phyloP scores from a whole-genome alignment of 345 rosid species.

The Leavenworthia alabamica region DNA sequence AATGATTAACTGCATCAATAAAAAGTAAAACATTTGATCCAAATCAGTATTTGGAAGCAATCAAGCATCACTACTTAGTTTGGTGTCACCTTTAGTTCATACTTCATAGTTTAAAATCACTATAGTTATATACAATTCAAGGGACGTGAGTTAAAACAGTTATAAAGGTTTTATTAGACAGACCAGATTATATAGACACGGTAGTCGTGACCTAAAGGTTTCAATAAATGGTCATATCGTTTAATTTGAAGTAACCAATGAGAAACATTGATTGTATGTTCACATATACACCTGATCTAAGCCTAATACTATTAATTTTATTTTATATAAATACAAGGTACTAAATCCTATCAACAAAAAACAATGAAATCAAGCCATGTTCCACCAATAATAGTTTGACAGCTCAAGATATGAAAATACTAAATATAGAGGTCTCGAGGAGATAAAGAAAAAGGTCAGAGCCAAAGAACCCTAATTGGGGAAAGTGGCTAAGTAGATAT shows the following conservation, averaged over 20 bases:
- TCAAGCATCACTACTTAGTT: too few species aligned
- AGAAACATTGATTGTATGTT: neutral
- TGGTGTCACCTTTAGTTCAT: too few species aligned
- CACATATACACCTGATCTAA: neutral
- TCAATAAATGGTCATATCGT: too few species aligned
- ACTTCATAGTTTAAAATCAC: too few species aligned
- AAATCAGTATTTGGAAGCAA: too few species aligned
- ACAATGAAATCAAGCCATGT: conserved; percentile 8
- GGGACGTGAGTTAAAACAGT: too few species aligned
- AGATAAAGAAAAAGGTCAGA: neutral
- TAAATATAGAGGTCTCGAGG: neutral
- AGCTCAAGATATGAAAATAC: neutral
- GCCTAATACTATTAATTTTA: neutral
- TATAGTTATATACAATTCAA: too few species aligned
- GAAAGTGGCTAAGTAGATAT: neutral
- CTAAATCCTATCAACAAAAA: neutral
- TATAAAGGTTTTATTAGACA: too few species aligned
- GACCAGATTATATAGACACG: too few species aligned
- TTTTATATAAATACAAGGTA: neutral
- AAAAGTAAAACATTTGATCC: too few species aligned
- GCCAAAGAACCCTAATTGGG: conserved; percentile 19
- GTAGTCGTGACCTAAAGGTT: too few species aligned
- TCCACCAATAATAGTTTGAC: neutral
- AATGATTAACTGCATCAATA: too few species aligned
- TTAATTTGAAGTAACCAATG: neutral